phyloP scores from a whole-genome alignment of 1,139 yeast species.

The Kurtzmaniella quercitrusa region DNA sequence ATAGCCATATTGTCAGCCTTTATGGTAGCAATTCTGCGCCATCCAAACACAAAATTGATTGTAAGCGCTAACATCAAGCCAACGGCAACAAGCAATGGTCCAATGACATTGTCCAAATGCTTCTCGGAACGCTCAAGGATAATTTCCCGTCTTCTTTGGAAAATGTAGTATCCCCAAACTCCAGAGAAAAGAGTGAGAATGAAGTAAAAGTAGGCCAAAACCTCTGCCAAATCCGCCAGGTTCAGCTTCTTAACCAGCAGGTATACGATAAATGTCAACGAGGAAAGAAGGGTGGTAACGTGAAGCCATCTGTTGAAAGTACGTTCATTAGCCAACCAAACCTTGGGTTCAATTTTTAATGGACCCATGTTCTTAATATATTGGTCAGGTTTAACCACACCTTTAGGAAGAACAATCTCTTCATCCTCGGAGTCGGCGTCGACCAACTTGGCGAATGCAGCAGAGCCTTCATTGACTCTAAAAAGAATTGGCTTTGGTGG shows the following conservation, averaged over 20 bases:
- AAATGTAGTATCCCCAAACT: constrained; percentile 83
- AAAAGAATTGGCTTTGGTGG: constrained; percentile 6
- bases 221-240: constrained; percentile 51
- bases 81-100: constrained; percentile 75
- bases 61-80: constrained; percentile 66
- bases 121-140: constrained; percentile 80
- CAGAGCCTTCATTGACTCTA: constrained; percentile 26
- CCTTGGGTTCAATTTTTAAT: constrained; percentile 91
- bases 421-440: constrained; percentile 83
- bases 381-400: constrained; percentile 76
- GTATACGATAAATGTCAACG: constrained; percentile 81
- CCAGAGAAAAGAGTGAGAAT: constrained; percentile 78
- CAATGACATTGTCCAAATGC: constrained; percentile 85
- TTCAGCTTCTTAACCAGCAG: constrained; percentile 68
- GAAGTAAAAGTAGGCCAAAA: constrained; percentile 77
- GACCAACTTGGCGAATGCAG: constrained; percentile 34
- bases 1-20: constrained; percentile 3
- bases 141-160: constrained; percentile 63
- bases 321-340: constrained; percentile 97
- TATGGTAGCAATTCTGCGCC: constrained; percentile 31
- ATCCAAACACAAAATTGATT: constrained; percentile 70
- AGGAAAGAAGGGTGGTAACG: constrained; percentile 83
- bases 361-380: constrained; percentile 89
- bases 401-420: constrained; percentile 82
- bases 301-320: constrained; percentile 95